Conservation (phyloP, 2,329 filamentous ascomycete genomes). For the Pezicula rhizophila region DNA sequence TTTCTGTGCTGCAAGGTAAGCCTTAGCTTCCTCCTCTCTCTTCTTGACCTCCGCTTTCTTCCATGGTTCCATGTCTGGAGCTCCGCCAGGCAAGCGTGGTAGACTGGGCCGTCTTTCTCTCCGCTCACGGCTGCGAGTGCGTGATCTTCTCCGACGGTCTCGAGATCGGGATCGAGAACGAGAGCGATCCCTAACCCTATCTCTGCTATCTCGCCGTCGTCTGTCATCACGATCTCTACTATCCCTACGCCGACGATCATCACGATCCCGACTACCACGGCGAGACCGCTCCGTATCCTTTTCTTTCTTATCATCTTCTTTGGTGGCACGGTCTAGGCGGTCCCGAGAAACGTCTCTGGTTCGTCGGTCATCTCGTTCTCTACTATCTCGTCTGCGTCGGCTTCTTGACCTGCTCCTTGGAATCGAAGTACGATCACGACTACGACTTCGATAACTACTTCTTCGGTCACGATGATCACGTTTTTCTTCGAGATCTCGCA, state of each 20-base stretch:
- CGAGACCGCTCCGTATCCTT: too few relatives aligned
- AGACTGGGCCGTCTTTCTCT: constrained; percentile 14
- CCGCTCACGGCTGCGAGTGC: constrained; percentile 12
- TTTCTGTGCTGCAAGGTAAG: constrained; percentile 55
- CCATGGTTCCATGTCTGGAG: constrained; percentile 26
- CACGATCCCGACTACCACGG: constrained; percentile 20
- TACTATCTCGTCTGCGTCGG: constrained; percentile 9
- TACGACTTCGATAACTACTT: constrained; percentile 15
- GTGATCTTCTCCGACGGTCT: constrained; percentile 18
- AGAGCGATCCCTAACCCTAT: constrained; percentile 25
- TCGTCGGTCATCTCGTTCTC: constrained; percentile 16
- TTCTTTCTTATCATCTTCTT: neutral
- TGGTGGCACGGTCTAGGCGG: constrained; percentile 5
- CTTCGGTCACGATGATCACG: constrained; percentile 10
- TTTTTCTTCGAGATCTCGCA: constrained; percentile 7
- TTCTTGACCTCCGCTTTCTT: constrained; percentile 57
- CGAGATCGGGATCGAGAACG: constrained; percentile 10
- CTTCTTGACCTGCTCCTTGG: constrained; percentile 19
- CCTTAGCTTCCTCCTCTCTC: constrained; percentile 58
- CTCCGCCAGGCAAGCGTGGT: constrained; percentile 5
- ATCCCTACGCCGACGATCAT: constrained; percentile 10
- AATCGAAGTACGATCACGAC: constrained; percentile 20
- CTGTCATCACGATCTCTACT: constrained; percentile 21
- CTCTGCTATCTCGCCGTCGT: constrained; percentile 16
- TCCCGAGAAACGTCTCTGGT: constrained; percentile 20